phyloP scores from a whole-genome alignment of 495 filamentous ascomycete genomes.

The Zalerion maritima region DNA sequence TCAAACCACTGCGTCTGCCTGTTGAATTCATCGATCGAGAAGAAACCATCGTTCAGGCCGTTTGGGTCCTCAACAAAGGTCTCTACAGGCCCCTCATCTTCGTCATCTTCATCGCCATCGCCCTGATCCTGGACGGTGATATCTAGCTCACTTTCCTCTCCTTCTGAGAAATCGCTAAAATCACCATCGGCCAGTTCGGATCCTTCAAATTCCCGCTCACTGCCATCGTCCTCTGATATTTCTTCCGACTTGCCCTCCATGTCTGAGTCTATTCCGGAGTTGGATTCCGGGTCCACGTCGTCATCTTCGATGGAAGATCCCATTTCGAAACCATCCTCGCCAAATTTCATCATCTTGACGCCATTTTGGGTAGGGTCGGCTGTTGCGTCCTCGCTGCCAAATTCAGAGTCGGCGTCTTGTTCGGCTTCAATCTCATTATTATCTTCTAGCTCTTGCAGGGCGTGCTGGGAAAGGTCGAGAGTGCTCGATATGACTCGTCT shows the following conservation, averaged over 20 bases:
- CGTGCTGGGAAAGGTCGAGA: conserved; percentile 26
- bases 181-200: conserved; percentile 6
- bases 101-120: conserved; percentile 20
- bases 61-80: conserved; percentile 34
- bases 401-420: conserved; percentile 5
- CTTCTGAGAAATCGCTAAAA: conserved; percentile 8
- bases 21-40: conserved; percentile 97
- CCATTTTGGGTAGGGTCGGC: conserved; percentile 6
- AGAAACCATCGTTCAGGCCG: conserved; percentile 86
- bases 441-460: conserved; percentile 33
- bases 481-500: conserved; percentile 52
- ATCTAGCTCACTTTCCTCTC: no score
- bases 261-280: conserved; percentile 17
- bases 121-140: no score
- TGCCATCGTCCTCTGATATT: conserved; percentile 13
- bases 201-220: conserved; percentile 22
- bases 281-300: conserved; percentile 21
- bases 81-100: conserved; percentile 18
- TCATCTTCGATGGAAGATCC: conserved; percentile 27
- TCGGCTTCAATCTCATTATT: conserved; percentile 16
- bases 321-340: conserved; percentile 34
- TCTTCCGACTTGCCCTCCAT: conserved; percentile 21
- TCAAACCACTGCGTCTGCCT: conserved; percentile 77
- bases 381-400: conserved; percentile 7
- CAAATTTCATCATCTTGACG: conserved; percentile 23